Conservation (phyloP, 768 basidiomycete genomes). For the Russula emetica region DNA sequence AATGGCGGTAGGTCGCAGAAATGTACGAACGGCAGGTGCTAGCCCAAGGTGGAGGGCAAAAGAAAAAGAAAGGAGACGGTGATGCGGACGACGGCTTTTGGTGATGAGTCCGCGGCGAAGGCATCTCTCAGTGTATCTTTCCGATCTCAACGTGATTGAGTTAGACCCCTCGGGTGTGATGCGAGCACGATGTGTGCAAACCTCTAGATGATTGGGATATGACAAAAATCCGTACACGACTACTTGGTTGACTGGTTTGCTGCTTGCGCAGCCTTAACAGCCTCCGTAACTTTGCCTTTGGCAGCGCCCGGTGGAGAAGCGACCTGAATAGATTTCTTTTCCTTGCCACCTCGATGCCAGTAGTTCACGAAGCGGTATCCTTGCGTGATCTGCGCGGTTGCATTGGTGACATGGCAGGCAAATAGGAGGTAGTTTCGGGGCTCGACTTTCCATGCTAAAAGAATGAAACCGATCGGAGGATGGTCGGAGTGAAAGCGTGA, state of each 20-base stretch:
- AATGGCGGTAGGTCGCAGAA: constrained; percentile 66
- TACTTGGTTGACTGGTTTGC: constrained; percentile 19
- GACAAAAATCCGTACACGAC: constrained; percentile 14
- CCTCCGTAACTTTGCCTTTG: constrained; percentile 46
- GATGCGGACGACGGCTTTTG: constrained; percentile 75
- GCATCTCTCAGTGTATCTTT: constrained; percentile 7
- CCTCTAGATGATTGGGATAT: constrained; percentile 22
- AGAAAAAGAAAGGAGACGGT: constrained; percentile 61
- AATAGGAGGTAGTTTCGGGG: constrained; percentile 95
- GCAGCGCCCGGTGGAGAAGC: constrained; percentile 27
- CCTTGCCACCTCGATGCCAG: constrained; percentile 85
- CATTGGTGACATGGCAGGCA: constrained; percentile 91
- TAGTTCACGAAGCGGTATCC: constrained; percentile 84
- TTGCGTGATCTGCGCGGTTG: constrained; percentile 79
- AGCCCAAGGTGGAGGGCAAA: constrained; percentile 66
- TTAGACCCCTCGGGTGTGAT: constrained; percentile 1
- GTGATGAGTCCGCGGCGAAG: constrained; percentile 37
- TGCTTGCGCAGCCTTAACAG: constrained; percentile 42
- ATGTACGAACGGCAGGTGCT: constrained; percentile 90
- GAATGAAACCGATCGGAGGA: constrained; percentile 2
- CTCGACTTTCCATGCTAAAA: constrained; percentile 85
- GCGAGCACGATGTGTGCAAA: constrained; percentile 6
- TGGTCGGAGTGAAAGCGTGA: neutral
- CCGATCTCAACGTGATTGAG: constrained; percentile 5
- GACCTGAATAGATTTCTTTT: constrained; percentile 44